These are phyloP conservation scores for Annulohypoxylon nitens DNA, from an alignment of 495 filamentous ascomycete genomes.

Conservation along the genomic window DNA sequence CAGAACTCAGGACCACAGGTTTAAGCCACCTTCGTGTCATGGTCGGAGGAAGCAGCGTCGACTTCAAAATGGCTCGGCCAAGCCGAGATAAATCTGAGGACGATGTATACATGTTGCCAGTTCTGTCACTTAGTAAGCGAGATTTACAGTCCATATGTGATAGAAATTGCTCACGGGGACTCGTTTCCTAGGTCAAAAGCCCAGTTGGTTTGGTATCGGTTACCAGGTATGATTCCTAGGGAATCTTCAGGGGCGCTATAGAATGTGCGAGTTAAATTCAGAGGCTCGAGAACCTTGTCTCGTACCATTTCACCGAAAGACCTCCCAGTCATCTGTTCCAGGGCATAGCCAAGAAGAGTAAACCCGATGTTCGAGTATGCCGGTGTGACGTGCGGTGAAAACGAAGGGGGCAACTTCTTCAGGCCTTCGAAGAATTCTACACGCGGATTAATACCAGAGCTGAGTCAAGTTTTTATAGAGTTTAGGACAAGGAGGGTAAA, in stretches of 20 bases:
- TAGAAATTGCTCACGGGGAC: slow-evolving; percentile 48
- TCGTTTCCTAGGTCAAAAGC: slow-evolving; percentile 53
- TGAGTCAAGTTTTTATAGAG: neutral
- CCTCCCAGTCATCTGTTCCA: slow-evolving; percentile 56
- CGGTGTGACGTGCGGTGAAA: slow-evolving; percentile 54
- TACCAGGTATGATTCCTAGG: slow-evolving; percentile 55
- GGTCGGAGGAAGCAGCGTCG: slow-evolving; percentile 59
- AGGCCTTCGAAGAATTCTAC: slow-evolving; percentile 58
- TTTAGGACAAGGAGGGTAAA: neutral
- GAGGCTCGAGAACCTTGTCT: slow-evolving; percentile 55
- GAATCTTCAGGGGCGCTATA: slow-evolving; percentile 50
- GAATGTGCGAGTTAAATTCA: slow-evolving; percentile 60
- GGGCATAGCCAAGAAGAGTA: slow-evolving; percentile 54
- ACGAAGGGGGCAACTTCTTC: slow-evolving; percentile 53
- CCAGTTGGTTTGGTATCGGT: slow-evolving; percentile 47
- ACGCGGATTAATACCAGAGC: neutral
- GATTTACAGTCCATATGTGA: neutral
- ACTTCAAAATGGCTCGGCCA: slow-evolving; percentile 67
- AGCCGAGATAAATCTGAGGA: slow-evolving; percentile 63
- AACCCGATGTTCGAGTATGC: slow-evolving; percentile 58
- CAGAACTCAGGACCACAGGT: slow-evolving; percentile 63
- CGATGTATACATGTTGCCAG: slow-evolving; percentile 70
- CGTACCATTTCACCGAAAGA: slow-evolving; percentile 56
- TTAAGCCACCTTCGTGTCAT: slow-evolving; percentile 70
- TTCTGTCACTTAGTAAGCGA: slow-evolving; percentile 47